Percentiles rank a stretch among this genome's conserved stretches.
phyloP scores from a whole-genome alignment of 108 stramenopile species.

The Cylindrotheca fusiformis region DNA sequence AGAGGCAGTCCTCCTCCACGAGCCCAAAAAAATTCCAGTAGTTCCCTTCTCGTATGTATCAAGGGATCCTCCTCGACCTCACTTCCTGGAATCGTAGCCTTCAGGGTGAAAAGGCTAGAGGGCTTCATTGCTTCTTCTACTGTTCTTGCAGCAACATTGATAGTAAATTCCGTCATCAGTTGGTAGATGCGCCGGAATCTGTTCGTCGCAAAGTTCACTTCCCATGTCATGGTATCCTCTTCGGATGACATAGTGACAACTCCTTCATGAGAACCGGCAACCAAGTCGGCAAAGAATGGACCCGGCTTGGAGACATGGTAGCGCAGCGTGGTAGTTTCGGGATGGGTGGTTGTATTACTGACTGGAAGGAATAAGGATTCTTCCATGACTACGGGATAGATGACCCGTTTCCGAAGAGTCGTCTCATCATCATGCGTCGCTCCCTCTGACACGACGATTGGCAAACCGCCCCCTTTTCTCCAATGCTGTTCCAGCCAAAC shows the following conservation, averaged over 20 bases:
- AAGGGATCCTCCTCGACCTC: not conserved
- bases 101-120: constrained; percentile 24
- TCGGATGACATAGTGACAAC: constrained; percentile 24
- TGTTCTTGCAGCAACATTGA: constrained; percentile 34
- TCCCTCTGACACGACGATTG: constrained; percentile 17
- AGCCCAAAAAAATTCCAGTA: constrained; percentile 39
- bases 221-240: constrained; percentile 34
- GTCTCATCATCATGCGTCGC: not conserved
- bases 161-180: constrained; percentile 29
- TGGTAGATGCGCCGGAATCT: constrained; percentile 27
- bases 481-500: constrained; percentile 50
- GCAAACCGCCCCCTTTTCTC: constrained; percentile 44
- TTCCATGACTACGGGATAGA: constrained; percentile 38
- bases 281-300: constrained; percentile 37
- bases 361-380: not conserved
- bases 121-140: constrained; percentile 20
- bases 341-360: not conserved
- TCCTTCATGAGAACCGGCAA: constrained; percentile 28
- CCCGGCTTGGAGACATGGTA: constrained; percentile 40
- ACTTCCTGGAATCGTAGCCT: constrained; percentile 2
- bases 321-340: constrained; percentile 9
- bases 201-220: constrained; percentile 31
- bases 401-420: constrained; percentile 17
- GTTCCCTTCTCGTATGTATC: constrained; percentile 23
- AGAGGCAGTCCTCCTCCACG: constrained; percentile 42